phyloP scores from a whole-genome alignment of 2,329 filamentous ascomycete genomes.

The Aspergillus jensenii region DNA sequence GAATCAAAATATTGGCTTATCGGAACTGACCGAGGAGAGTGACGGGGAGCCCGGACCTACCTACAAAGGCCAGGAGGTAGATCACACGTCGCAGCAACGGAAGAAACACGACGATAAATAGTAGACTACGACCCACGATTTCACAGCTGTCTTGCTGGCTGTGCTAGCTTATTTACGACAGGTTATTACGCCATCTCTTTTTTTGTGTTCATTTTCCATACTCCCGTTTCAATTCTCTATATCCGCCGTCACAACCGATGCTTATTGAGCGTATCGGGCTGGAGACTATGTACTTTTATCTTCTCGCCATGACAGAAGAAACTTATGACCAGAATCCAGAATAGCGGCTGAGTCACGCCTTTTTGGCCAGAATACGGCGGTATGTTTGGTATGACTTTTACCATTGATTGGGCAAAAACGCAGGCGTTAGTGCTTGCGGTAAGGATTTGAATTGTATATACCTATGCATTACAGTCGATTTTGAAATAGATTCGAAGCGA shows the following conservation, averaged over 20 bases:
- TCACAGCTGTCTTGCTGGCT: constrained; percentile 8
- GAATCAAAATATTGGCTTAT: constrained; percentile 71
- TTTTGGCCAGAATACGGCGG: constrained; percentile 13
- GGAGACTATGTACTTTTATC: constrained; percentile 26
- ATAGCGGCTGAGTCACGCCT: not conserved
- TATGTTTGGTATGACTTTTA: constrained; percentile 8
- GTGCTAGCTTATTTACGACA: constrained; percentile 23
- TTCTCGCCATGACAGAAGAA: constrained; percentile 15
- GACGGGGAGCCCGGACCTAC: constrained; percentile 53
- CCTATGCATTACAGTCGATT: constrained; percentile 16
- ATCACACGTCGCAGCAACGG: constrained; percentile 26
- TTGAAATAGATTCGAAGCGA: constrained; percentile 21
- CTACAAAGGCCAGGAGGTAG: constrained; percentile 28
- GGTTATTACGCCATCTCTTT: constrained; percentile 22
- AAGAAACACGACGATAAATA: constrained; percentile 36
- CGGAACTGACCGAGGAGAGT: constrained; percentile 75
- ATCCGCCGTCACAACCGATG: not conserved
- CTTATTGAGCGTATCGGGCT: constrained; percentile 2
- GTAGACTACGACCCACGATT: constrained; percentile 14
- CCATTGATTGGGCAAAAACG: constrained; percentile 14
- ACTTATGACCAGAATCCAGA: constrained; percentile 14
- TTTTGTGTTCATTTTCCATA: constrained; percentile 10
- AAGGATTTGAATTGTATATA: constrained; percentile 26
- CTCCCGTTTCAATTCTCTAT: not conserved
- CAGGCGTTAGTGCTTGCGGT: constrained; percentile 18